Evolutionary conservation across 257 asterid species (phyloP), one percentile per base, ranked within the genome.

Genomic region (Craterostigma plantagineum): DNA sequence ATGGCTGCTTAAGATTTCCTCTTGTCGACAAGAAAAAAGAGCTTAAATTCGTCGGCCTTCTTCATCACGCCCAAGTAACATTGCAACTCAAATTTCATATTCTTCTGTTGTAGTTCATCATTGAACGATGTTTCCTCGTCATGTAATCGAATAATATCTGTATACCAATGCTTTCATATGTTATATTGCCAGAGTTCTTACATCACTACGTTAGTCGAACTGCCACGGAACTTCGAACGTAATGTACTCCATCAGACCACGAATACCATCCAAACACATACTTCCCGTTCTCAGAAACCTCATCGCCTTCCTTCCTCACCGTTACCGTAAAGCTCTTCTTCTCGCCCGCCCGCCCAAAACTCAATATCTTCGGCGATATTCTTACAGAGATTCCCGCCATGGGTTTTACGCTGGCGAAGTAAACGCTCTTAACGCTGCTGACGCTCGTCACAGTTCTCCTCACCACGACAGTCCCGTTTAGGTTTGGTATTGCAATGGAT

Each of bases 361-460:
- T 10, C 58, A 87, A 53, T 18, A 87, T 46, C 4, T 75, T 52
- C 18, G 95, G 95, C 37, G 62, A 55, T 46, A 87, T 62, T 56
- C 66, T 58, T 0, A 82, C 58, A 0, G 78, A 73, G 45, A 82
- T 57, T 40, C 98, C 95, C 1, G 14, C 14, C 9, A 95, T 95
- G 37, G 95, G 84, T 37, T 58, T 71, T 3, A 43, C 56, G 9
- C 76, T 68, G n/a, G 63, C 72, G 35, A 66, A 72, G 52, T 82
- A 87, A 3, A 67, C 45, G 41, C 90, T 71, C 48, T 30, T 46
- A 0, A 64, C 16, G 42, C 66, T 30, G 35, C 94, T 94, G 35
- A 86, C 93, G 18, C 76, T 81, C 3, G 93, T 81, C 14, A 81
- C 77, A 6, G 76, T 76, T 59, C 97, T 78, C 34, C 44, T 57